Conservation (phyloP, 2,329 filamentous ascomycete species). For the Paecilomyces niveus region DNA sequence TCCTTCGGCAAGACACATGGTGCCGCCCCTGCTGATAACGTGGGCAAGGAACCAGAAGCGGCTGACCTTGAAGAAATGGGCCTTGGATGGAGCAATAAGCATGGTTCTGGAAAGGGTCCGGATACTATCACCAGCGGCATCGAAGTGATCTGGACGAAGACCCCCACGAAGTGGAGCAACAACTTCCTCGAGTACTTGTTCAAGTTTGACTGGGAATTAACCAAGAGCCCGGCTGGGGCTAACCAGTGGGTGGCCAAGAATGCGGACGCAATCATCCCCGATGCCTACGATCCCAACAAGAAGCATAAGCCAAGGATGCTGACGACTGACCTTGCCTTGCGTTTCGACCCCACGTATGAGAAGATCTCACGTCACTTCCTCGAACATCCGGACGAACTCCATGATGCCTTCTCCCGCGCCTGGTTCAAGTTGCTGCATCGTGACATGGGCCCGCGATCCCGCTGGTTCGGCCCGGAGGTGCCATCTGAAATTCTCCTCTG, state of each 20-base stretch:
- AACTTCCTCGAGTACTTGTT: slow-evolving; percentile 69
- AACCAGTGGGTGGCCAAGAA: slow-evolving; percentile 72
- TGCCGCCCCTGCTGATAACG: slow-evolving; percentile 56
- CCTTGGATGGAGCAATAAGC: slow-evolving; percentile 63
- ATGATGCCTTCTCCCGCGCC: slow-evolving; percentile 62
- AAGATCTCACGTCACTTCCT: slow-evolving; percentile 68
- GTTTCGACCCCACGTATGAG: slow-evolving; percentile 64
- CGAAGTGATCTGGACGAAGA: slow-evolving; percentile 73
- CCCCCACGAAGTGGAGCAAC: slow-evolving; percentile 70
- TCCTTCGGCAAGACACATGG: slow-evolving; percentile 77
- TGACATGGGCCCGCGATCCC: slow-evolving; percentile 64
- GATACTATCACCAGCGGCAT: slow-evolving; percentile 69
- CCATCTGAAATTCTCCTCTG: slow-evolving; percentile 63
- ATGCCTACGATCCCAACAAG: slow-evolving; percentile 62
- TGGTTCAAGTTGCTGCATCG: slow-evolving; percentile 83
- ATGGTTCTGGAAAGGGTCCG: slow-evolving; percentile 60
- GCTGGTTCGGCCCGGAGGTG: slow-evolving; percentile 69
- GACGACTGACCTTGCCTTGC: slow-evolving; percentile 66
- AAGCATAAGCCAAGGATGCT: slow-evolving; percentile 72
- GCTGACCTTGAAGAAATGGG: slow-evolving; percentile 61
- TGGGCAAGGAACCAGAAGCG: slow-evolving; percentile 61
- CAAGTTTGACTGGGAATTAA: slow-evolving; percentile 70
- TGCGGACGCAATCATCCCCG: slow-evolving; percentile 59
- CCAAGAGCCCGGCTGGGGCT: slow-evolving; percentile 67
- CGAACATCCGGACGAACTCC: slow-evolving; percentile 60